phyloP scores from a whole-genome alignment of 2,329 filamentous ascomycete genomes.

The Fusarium austroafricanum region DNA sequence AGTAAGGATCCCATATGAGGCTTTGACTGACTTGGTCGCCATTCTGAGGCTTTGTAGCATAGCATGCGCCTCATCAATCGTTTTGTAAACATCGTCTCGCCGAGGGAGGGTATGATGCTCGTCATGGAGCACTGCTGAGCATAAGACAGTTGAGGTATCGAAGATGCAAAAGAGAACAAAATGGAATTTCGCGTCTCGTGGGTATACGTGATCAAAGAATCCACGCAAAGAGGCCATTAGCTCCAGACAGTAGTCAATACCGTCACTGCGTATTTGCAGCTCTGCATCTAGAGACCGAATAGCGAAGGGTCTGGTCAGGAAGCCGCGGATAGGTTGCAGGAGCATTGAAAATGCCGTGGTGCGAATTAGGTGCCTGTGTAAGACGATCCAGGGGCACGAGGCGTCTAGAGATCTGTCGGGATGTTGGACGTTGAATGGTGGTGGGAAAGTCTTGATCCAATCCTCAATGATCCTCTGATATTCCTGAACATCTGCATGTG shows the following conservation, averaged over 20 bases:
- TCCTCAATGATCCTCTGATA: constrained; percentile 52
- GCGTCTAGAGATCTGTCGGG: constrained; percentile 58
- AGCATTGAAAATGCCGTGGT: constrained; percentile 59
- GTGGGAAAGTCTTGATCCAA: constrained; percentile 58
- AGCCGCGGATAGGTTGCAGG: constrained; percentile 59
- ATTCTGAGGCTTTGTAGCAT: constrained; percentile 50
- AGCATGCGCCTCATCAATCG: constrained; percentile 52
- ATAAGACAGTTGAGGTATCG: constrained; percentile 62
- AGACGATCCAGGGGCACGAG: constrained; percentile 55
- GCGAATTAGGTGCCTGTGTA: constrained; percentile 60
- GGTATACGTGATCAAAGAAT: constrained; percentile 59
- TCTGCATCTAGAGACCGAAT: constrained; percentile 47
- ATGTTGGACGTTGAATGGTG: constrained; percentile 52
- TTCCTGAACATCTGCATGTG: constrained; percentile 47
- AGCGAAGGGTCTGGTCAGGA: constrained; percentile 54
- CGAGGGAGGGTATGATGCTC: constrained; percentile 54
- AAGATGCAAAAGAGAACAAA: constrained; percentile 63
- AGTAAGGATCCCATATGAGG: constrained; percentile 49
- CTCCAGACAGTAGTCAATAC: constrained; percentile 58
- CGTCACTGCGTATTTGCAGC: constrained; percentile 53
- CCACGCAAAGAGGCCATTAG: constrained; percentile 55
- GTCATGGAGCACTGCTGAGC: constrained; percentile 64
- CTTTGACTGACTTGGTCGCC: constrained; percentile 49
- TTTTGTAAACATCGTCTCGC: constrained; percentile 54
- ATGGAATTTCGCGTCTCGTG: constrained; percentile 61